Conservation (phyloP, 2,329 filamentous ascomycete species). For the Aspergillus terreus region DNA sequence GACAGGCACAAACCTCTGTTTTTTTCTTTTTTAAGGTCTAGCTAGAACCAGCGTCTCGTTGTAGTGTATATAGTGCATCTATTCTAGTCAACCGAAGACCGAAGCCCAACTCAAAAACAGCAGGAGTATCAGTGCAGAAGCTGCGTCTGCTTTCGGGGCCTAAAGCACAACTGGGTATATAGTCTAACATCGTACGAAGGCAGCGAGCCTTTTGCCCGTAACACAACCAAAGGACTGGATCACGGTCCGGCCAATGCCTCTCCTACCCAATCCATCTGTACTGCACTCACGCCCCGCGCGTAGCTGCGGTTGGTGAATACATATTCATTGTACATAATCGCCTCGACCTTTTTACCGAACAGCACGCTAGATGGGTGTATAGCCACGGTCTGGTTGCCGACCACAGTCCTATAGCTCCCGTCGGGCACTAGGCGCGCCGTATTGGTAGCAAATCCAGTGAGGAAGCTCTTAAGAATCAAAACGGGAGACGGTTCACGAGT, state of each 20-base stretch:
- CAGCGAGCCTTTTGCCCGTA: too few species aligned
- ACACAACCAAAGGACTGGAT: too few species aligned
- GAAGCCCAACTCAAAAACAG: too few species aligned
- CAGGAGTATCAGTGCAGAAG: too few species aligned
- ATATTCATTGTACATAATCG: constrained; percentile 63
- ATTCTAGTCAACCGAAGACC: too few species aligned
- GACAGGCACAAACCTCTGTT: too few species aligned
- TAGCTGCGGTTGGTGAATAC: constrained; percentile 64
- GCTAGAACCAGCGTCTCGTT: too few species aligned
- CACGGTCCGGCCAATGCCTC: constrained; percentile 40
- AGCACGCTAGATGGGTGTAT: constrained; percentile 61
- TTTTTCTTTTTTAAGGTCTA: too few species aligned
- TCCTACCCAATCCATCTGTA: constrained; percentile 61
- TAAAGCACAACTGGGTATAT: too few species aligned
- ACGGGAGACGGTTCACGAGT: constrained; percentile 39
- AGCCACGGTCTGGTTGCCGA: constrained; percentile 59
- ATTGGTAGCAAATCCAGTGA: constrained; percentile 58
- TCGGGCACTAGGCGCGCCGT: constrained; percentile 59
- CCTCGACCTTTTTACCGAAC: constrained; percentile 58
- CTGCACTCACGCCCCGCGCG: constrained; percentile 58
- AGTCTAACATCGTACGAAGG: too few species aligned
- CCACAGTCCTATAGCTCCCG: constrained; percentile 58
- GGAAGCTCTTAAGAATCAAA: constrained; percentile 55
- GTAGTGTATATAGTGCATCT: too few species aligned
- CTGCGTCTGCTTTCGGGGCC: too few species aligned